Base-by-base conservation (phyloP, 306 rosid species). In the Rosa chinensis region DNA sequence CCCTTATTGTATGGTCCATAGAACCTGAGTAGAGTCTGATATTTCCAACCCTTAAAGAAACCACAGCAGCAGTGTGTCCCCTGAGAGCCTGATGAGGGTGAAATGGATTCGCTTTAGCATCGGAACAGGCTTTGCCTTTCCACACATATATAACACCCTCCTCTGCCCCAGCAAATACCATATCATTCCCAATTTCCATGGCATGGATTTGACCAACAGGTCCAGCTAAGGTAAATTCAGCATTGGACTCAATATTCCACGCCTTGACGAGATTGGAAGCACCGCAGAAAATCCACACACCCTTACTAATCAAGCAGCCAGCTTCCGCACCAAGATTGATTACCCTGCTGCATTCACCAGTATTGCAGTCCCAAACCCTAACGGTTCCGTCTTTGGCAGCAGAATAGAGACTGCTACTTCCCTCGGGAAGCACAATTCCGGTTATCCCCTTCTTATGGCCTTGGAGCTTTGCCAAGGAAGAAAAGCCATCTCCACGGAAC, bases 251-350 rank as follows among this genome's bases (percentile, higher is more conserved):
- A 18, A 78, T 5, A 20, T 2, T 44, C 53, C 71, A 50, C 77
- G 80, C 90, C 81, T 83, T 85, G 10, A 90, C 78, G 76, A 59
- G 50, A 82, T 88, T 88, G 0, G 13, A 70, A 37, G 70, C 8
- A n/a, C 92, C 92, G 52, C 74, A 73, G 48, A 86, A 89, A 66
- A 90, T 75, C 90, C 89, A 90, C 8, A 72, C 72, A 1, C 89
- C 90, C 52, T 80, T 78, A 1, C 81, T 67, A 74, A 84, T 77
- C 68, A 88, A 79, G 69, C 74, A 88, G 45, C 75, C 80, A 47
- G 82, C 82, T 63, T 87, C 88, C 1, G 11, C 74, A 11, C 85
- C 85, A 21, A 87, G 78, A 45, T 84, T 73, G 40, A 50, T 61
- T 8, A 73, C 66, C 0, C 12, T 47, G 66, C 8, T 76, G 71